Base-by-base conservation (phyloP, 257 asterid genomes). In the Solanum dulcamara region DNA sequence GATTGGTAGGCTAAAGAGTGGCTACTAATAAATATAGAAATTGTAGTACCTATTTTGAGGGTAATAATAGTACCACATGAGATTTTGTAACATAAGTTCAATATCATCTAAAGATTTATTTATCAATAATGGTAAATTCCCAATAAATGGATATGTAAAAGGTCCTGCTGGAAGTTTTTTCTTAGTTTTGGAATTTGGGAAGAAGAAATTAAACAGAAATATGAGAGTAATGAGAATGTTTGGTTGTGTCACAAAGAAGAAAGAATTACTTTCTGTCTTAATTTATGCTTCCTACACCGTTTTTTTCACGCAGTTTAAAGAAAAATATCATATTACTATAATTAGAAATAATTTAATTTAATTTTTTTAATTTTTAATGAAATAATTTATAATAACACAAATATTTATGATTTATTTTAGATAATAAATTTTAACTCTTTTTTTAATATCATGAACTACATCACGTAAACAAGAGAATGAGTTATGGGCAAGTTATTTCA, bases 1-100 rank as follows among this genome's bases (percentile, higher is more conserved):
- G 82, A 42, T 18, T 68, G 33, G 57, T 50, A 68, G 68, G 86
- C 86, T 70, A 84, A 84, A n/a, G 81, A 32, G 12, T 84, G 86
- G 12, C 72, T 84, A 12, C 18, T 44, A 26, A 90, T 88, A 87
- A 89, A 87, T 10, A 90, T 85, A 17, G 90, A 74, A 60, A 8
- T 12, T 1, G 86, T 86, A 38, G 33, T 40, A 6, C 81, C 88
- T 67, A 90, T 80, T 51, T 24, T 88, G 53, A 92, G 14, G 84
- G 94, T 72, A 84, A 92, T 86, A 64, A 92, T 85, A 33, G 94
- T 91, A 57, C 93, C 93, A 60, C 88, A 35, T 82, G 50, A 90
- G 83, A 74, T 82, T 67, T 42, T 87, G 90, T 84, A 92, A 88
- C 42, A 86, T 40, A 11, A 60, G 18, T 86, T 88, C 90, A 33